Evolutionary conservation across 2,329 filamentous ascomycete species (phyloP).

Genomic region (Blumeria graminis): DNA sequence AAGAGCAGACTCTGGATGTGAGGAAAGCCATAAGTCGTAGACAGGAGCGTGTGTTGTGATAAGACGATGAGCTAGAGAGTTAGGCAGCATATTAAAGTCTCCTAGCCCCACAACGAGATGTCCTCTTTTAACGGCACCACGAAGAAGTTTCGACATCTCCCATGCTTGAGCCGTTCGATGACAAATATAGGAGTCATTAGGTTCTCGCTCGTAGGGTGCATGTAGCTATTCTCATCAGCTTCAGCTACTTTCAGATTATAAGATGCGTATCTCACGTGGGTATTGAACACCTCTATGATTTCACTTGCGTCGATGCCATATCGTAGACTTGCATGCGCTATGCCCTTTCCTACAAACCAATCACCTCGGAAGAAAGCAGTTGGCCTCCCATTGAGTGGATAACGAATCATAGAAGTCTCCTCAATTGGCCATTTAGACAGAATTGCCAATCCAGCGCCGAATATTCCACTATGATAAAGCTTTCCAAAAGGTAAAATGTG

Average conservation of each 20-base stretch:
- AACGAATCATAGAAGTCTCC: conserved; percentile 64
- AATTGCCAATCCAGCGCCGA: conserved; percentile 73
- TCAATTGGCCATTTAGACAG: conserved; percentile 81
- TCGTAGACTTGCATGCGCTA: conserved; percentile 60
- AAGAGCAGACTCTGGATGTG: conserved; percentile 65
- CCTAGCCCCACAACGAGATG: conserved; percentile 70
- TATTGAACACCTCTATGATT: conserved; percentile 74
- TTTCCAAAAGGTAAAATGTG: conserved; percentile 69
- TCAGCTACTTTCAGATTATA: background rate
- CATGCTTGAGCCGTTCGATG: conserved; percentile 84
- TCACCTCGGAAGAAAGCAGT: conserved; percentile 87
- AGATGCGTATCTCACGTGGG: conserved; percentile 35
- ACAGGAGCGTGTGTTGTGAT: conserved; percentile 58
- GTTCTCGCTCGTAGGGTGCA: conserved; percentile 61
- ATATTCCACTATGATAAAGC: conserved; percentile 75
- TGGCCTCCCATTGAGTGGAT: conserved; percentile 79
- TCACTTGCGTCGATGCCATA: conserved; percentile 40
- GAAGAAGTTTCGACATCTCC: conserved; percentile 79
- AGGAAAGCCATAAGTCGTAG: conserved; percentile 58
- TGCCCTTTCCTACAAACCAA: conserved; percentile 90
- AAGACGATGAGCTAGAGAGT: conserved; percentile 61
- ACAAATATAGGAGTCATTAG: conserved; percentile 65
- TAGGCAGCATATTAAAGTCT: conserved; percentile 92
- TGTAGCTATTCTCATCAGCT: conserved; percentile 35
- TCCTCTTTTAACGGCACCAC: conserved; percentile 53